A percentile compares a stretch with the other conserved stretches of the same genome.
phyloP scores from a whole-genome alignment of 768 basidiomycete species.

The Hortiboletus flavorubellus region DNA sequence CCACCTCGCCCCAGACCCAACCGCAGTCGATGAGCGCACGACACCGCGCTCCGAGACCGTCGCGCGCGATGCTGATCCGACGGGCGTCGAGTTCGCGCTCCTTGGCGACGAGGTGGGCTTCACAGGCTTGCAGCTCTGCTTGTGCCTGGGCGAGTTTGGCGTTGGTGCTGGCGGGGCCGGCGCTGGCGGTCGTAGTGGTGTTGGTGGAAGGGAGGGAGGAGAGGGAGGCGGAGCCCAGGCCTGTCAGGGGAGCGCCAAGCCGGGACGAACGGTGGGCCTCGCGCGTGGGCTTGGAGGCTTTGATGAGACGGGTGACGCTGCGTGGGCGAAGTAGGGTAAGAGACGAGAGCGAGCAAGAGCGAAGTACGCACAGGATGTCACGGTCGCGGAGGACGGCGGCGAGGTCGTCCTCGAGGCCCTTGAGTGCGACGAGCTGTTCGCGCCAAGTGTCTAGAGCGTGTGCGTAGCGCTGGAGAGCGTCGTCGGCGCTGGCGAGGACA shows the following conservation, averaged over 20 bases:
- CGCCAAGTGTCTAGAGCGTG: slow-evolving; percentile 63
- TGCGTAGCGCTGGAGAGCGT: slow-evolving; percentile 62
- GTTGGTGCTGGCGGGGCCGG: slow-evolving; percentile 17
- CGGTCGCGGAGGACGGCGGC: slow-evolving; percentile 61
- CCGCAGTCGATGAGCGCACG: slow-evolving; percentile 68
- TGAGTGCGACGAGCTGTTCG: slow-evolving; percentile 55
- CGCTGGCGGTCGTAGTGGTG: slow-evolving; percentile 20
- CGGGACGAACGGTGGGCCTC: slow-evolving; percentile 36
- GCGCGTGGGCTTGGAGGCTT: slow-evolving; percentile 59
- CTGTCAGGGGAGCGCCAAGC: slow-evolving; percentile 12
- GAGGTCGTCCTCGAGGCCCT: slow-evolving; percentile 70
- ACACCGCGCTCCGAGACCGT: slow-evolving; percentile 61
- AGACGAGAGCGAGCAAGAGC: too few relatives aligned
- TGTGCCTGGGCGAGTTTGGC: slow-evolving; percentile 64
- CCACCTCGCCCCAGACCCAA: slow-evolving; percentile 64
- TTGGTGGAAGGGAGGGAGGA: slow-evolving; percentile 38
- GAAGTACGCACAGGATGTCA: slow-evolving; percentile 68
- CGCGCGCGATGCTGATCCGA: slow-evolving; percentile 53
- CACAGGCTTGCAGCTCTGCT: slow-evolving; percentile 78
- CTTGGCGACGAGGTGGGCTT: slow-evolving; percentile 65
- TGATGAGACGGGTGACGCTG: slow-evolving; percentile 77
- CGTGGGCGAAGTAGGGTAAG: neutral
- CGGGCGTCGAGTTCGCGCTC: slow-evolving; percentile 58
- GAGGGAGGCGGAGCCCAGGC: slow-evolving; percentile 42
- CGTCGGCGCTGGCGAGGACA: slow-evolving; percentile 60